These are phyloP conservation scores for Antitrichia curtipendula DNA, from an alignment of 225 moss, liverwort and hornwort species.

Conservation along the genomic window DNA sequence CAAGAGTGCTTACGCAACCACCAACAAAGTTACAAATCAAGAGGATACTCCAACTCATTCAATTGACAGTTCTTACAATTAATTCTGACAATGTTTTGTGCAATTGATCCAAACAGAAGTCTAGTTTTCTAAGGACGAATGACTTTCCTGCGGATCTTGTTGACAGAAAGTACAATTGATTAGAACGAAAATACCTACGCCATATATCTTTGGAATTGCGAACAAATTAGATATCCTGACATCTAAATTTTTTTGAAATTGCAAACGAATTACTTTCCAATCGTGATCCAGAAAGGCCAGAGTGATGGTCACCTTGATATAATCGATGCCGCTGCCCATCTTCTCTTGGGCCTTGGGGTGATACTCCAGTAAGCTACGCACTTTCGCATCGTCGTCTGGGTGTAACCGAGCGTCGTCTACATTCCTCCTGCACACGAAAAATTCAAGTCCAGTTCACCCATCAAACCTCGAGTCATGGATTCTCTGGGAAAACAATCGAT, in stretches of 20 bases:
- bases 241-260: too few species aligned
- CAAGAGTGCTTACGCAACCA: background rate
- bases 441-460: background rate
- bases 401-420: slow-evolving; percentile 5
- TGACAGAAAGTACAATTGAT: background rate
- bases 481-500: too few species aligned
- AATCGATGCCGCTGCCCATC: slow-evolving; percentile 55
- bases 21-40: background rate
- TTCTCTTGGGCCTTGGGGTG: slow-evolving; percentile 56
- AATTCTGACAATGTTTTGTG: too few species aligned
- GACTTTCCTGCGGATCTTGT: background rate
- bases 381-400: slow-evolving; percentile 12
- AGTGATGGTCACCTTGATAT: slow-evolving; percentile 31
- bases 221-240: background rate
- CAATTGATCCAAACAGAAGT: background rate
- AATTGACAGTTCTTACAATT: background rate
- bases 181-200: background rate
- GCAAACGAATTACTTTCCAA: background rate
- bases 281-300: background rate
- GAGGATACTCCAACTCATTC: too few species aligned
- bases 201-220: background rate
- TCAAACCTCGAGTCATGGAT: background rate
- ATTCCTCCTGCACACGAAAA: background rate
- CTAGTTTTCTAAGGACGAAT: background rate
- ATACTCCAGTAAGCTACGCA: slow-evolving; percentile 34